A percentile compares a stretch with the other conserved stretches of the same genome.
phyloP scores from a whole-genome alignment of 305 asterid species.

The Coffea humblotiana region DNA sequence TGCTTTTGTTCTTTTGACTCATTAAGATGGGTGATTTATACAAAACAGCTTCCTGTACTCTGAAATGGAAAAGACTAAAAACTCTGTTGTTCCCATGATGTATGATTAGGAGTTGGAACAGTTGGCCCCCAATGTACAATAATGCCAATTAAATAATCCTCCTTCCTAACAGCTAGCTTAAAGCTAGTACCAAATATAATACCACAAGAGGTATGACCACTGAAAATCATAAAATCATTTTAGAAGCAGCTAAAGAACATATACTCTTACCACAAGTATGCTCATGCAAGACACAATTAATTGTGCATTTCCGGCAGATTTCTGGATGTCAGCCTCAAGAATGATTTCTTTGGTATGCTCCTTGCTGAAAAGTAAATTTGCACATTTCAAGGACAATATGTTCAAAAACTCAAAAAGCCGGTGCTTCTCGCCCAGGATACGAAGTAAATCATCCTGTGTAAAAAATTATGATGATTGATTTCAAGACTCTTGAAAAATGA shows the following conservation, averaged over 20 bases:
- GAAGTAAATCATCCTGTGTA: slow-evolving; percentile 76
- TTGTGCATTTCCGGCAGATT: slow-evolving; percentile 69
- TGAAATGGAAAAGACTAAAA: not conserved
- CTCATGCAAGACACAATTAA: slow-evolving; percentile 88
- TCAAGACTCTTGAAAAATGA: slow-evolving; percentile 15
- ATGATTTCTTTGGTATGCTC: slow-evolving; percentile 82
- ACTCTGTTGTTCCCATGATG: not conserved
- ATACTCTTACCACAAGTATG: slow-evolving; percentile 80
- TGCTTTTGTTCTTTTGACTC: not conserved
- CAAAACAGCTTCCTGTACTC: not conserved
- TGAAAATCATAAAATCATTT: not conserved
- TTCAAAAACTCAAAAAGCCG: slow-evolving; percentile 76
- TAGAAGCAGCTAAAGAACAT: not conserved
- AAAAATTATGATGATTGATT: slow-evolving; percentile 19
- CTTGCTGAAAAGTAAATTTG: slow-evolving; percentile 86
- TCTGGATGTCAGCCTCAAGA: slow-evolving; percentile 68
- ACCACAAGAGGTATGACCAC: not conserved
- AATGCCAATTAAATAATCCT: slow-evolving; percentile 8
- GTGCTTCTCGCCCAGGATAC: slow-evolving; percentile 75
- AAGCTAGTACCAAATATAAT: not conserved
- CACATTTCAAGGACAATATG: slow-evolving; percentile 76
- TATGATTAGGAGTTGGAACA: not conserved
- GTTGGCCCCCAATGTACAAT: not conserved
- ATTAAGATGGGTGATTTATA: not conserved
- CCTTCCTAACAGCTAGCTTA: slow-evolving; percentile 12